Evolutionary conservation across 73 alveolate species (phyloP).

Genomic region (Stentor coeruleus): DNA sequence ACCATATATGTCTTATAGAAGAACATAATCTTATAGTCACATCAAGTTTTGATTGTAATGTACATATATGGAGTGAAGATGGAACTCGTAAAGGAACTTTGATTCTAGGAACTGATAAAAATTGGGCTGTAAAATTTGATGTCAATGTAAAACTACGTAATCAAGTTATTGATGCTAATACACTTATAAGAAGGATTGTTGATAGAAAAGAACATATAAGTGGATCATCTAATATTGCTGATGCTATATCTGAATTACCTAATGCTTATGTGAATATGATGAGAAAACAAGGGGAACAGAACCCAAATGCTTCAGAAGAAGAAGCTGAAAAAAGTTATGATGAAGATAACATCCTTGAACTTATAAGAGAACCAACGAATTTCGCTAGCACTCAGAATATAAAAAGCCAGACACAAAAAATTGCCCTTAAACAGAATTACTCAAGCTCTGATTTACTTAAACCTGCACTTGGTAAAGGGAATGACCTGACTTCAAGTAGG

Average conservation of each 20-base stretch:
- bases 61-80: slow-evolving; percentile 82
- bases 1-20: slow-evolving; percentile 74
- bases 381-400: no score
- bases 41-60: slow-evolving; percentile 92
- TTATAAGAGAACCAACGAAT: no score
- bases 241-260: no score
- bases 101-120: slow-evolving; percentile 83
- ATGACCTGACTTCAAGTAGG: not conserved
- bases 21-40: slow-evolving; percentile 80
- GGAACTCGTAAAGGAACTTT: slow-evolving; percentile 83
- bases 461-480: not conserved
- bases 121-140: slow-evolving; percentile 78
- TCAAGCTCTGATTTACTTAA: not conserved
- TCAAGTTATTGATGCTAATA: slow-evolving; percentile 33
- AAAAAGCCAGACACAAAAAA: no score
- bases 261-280: no score
- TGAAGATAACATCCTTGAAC: no score
- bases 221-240: no score
- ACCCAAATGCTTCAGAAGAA: no score
- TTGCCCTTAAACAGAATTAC: not conserved
- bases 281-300: no score
- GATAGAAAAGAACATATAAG: no score
- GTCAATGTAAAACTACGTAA: no score
- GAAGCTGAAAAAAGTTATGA: no score
- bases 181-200: slow-evolving; percentile 30